Percentiles rank a stretch among this genome's conserved stretches.
phyloP scores from a whole-genome alignment of 305 asterid species.

The Rubia balearica region DNA sequence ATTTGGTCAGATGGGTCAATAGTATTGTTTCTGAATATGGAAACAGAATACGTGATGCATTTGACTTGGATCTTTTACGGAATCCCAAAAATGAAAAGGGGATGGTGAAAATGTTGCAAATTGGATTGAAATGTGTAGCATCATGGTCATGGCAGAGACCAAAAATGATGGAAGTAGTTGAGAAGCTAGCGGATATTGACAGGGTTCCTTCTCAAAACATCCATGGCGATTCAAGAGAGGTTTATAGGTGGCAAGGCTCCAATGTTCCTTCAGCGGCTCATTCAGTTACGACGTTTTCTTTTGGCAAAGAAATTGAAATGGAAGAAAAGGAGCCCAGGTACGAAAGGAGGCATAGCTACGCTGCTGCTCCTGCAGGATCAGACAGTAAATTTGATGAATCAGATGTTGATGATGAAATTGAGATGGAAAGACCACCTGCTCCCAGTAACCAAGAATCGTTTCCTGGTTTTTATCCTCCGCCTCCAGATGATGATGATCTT shows the following conservation, averaged over 20 bases:
- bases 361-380: slow-evolving; percentile 15
- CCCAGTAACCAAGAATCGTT: background rate
- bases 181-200: slow-evolving; percentile 35
- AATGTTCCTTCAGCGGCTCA: slow-evolving; percentile 13
- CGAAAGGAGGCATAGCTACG: background rate
- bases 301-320: background rate
- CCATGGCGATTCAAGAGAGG: slow-evolving; percentile 22
- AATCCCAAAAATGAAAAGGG: slow-evolving; percentile 38
- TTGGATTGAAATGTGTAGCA: slow-evolving; percentile 38
- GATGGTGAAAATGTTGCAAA: slow-evolving; percentile 43
- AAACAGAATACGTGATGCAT: background rate
- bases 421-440: slow-evolving; percentile 18
- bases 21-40: background rate
- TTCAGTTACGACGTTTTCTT: slow-evolving; percentile 3
- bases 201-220: background rate
- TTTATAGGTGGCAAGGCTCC: slow-evolving; percentile 47
- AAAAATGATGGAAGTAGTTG: slow-evolving; percentile 29
- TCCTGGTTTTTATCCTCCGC: background rate
- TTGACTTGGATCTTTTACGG: slow-evolving; percentile 37
- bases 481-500: background rate
- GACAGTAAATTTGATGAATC: slow-evolving; percentile 51
- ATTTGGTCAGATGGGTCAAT: slow-evolving; percentile 32
- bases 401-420: slow-evolving; percentile 30
- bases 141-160: slow-evolving; percentile 39
- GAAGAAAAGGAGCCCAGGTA: background rate